These are phyloP conservation scores for Gillenia trifoliata DNA, from an alignment of 306 rosid species.

Conservation along the genomic window DNA sequence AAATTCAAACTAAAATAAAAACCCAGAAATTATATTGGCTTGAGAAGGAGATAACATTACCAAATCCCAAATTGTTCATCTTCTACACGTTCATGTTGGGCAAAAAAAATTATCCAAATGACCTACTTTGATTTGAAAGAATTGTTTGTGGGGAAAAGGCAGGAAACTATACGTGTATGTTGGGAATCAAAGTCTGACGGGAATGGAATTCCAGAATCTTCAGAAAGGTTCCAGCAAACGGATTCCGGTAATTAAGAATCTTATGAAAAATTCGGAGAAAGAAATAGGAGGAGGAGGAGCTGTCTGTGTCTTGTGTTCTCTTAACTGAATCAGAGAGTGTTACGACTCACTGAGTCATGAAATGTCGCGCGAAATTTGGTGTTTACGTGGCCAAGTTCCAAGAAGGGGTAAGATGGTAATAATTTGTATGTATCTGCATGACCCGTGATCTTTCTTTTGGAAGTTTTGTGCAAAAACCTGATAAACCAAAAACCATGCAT, in stretches of 20 bases:
- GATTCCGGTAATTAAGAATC: background rate
- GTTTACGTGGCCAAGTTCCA: background rate
- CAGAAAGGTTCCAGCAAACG: background rate
- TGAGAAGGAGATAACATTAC: background rate
- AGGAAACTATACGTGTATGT: background rate
- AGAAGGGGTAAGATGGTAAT: background rate
- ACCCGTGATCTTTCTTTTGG: no score
- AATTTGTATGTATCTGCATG: no score
- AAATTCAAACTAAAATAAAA: background rate
- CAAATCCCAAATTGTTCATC: background rate
- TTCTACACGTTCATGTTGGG: background rate
- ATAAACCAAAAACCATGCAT: no score
- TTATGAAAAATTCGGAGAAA: background rate
- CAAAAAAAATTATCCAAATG: background rate
- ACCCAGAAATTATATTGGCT: background rate
- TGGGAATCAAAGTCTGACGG: background rate
- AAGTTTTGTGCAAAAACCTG: no score
- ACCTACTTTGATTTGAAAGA: background rate
- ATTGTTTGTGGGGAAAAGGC: background rate
- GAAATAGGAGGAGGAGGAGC: no score
- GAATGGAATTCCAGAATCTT: background rate
- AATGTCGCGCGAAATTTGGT: slow-evolving; percentile 13
- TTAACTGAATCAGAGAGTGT: background rate
- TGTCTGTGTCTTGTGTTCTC: background rate
- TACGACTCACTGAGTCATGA: background rate